phyloP scores from a whole-genome alignment of 1,284 basidiomycete species.

The Porodaedalea pini region DNA sequence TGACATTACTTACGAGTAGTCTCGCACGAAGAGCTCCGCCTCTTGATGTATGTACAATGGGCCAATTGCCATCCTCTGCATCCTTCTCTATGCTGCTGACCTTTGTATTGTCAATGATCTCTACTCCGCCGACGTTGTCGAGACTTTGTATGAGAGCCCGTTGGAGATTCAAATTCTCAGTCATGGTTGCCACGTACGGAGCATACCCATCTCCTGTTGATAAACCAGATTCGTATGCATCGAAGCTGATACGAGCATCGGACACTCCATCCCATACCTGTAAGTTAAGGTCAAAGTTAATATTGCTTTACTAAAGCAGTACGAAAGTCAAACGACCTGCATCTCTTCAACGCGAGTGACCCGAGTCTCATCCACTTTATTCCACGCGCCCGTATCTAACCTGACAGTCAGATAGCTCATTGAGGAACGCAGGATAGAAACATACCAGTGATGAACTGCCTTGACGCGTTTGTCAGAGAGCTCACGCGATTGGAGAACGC shows the following conservation, averaged over 20 bases:
- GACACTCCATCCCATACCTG: constrained; percentile 91
- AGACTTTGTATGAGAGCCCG: constrained; percentile 69
- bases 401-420: not conserved
- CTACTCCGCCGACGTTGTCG: constrained; percentile 39
- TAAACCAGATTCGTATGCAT: constrained; percentile 46
- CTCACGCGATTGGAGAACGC: constrained; percentile 86
- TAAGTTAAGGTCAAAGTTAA: not conserved
- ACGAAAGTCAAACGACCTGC: constrained; percentile 45
- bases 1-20: constrained; percentile 55
- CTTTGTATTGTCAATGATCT: constrained; percentile 63
- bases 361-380: constrained; percentile 66
- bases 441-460: constrained; percentile 69
- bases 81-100: constrained; percentile 55
- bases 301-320: not conserved
- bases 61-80: constrained; percentile 57
- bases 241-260: constrained; percentile 74
- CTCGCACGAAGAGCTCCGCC: constrained; percentile 61
- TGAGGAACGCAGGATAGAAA: constrained; percentile 23
- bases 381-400: constrained; percentile 81
- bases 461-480: constrained; percentile 84
- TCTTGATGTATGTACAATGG: constrained; percentile 66
- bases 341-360: constrained; percentile 79
- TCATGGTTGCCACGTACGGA: constrained; percentile 71
- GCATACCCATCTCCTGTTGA: constrained; percentile 24
- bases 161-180: constrained; percentile 90